A percentile compares a stretch with the other conserved stretches of the same genome.
Conservation (phyloP, 768 basidiomycete species). For the Termitomyces sp. region DNA sequence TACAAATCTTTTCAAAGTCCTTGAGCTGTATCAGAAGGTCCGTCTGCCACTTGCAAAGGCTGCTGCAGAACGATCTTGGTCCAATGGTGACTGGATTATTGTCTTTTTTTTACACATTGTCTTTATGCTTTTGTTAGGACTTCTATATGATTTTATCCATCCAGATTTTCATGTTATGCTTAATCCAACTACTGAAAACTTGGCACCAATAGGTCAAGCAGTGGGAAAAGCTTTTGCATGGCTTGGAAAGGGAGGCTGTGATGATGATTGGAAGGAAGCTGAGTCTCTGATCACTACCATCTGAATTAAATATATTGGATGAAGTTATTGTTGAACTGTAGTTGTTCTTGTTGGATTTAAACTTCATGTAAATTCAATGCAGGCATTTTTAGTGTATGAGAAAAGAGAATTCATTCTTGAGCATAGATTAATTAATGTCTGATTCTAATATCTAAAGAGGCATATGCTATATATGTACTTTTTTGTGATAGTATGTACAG, state of each 20-base stretch:
- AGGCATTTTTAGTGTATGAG: no score
- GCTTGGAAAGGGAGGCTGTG: slow-evolving; percentile 15
- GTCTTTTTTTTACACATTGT: not conserved
- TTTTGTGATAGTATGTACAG: no score
- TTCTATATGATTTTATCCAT: slow-evolving; percentile 3
- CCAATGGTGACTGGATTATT: slow-evolving; percentile 7
- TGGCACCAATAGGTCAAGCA: slow-evolving; percentile 9
- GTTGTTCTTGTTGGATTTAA: no score
- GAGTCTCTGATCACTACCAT: slow-evolving; percentile 2
- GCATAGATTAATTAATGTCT: no score
- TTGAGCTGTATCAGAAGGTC: slow-evolving; percentile 16
- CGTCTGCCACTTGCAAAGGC: slow-evolving; percentile 11
- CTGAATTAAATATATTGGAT: no score
- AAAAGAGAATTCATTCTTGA: no score
- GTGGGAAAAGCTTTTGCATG: slow-evolving; percentile 14
- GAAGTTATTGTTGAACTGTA: no score
- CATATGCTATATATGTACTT: no score
- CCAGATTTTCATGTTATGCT: not conserved
- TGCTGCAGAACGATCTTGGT: slow-evolving; percentile 11
- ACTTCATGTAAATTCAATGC: no score
- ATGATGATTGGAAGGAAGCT: slow-evolving; percentile 15
- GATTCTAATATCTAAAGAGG: no score
- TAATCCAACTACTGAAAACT: not conserved
- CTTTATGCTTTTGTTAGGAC: no score
- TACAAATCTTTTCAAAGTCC: slow-evolving; percentile 7